These are phyloP conservation scores for Exophiala sp. DNA, from an alignment of 2,329 filamentous ascomycete species.

Conservation along the genomic window DNA sequence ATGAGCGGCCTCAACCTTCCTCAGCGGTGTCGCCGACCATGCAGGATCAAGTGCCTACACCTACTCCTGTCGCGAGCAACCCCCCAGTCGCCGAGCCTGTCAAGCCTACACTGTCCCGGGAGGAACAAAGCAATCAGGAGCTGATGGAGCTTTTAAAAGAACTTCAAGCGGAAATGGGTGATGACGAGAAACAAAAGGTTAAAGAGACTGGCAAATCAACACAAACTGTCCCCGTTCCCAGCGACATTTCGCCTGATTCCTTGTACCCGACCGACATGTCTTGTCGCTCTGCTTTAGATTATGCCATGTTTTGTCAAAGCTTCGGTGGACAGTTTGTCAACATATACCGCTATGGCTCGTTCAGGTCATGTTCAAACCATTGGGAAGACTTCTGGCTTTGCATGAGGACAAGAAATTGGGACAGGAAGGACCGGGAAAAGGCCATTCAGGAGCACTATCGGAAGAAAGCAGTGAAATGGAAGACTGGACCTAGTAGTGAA, in stretches of 20 bases:
- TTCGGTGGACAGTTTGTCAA: constrained; percentile 82
- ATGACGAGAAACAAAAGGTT: constrained; percentile 10
- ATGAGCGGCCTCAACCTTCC: constrained; percentile 3
- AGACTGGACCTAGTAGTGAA: constrained; percentile 69
- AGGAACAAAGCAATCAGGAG: constrained; percentile 50
- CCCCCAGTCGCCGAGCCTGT: constrained; percentile 22
- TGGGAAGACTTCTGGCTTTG: constrained; percentile 98
- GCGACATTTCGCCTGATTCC: constrained; percentile 53
- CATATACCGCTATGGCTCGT: constrained; percentile 76
- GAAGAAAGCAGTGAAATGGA: constrained; percentile 60
- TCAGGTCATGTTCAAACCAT: constrained; percentile 72
- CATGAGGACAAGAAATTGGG: constrained; percentile 70
- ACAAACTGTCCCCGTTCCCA: constrained; percentile 26
- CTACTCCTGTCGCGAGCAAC: constrained; percentile 11
- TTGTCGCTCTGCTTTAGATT: constrained; percentile 84
- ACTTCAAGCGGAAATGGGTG: constrained; percentile 35
- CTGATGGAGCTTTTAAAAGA: constrained; percentile 49
- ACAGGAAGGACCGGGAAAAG: constrained; percentile 53
- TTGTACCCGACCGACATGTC: constrained; percentile 77
- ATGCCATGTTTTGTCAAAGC: constrained; percentile 88
- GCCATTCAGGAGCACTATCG: constrained; percentile 62
- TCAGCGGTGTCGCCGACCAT: too few relatives aligned
- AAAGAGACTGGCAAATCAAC: constrained; percentile 5
- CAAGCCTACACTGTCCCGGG: constrained; percentile 35
- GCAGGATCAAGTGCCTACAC: not conserved